phyloP scores from a whole-genome alignment of 495 filamentous ascomycete genomes.

The Talaromyces stipitatus region DNA sequence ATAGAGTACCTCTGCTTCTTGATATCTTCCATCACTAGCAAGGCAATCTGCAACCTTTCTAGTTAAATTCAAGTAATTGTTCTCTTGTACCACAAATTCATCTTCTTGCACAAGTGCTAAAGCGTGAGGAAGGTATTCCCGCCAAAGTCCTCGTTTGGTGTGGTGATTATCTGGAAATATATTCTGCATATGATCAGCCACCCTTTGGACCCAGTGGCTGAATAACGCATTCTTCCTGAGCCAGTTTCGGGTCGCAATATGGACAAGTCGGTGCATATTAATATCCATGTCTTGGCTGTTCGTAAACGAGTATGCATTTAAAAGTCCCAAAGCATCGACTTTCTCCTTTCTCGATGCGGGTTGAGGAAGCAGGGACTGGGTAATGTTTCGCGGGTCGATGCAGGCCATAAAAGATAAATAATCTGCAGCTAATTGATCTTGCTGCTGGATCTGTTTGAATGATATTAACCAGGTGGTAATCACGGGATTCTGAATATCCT shows the following conservation, averaged over 20 bases:
- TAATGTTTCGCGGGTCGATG: too few relatives aligned
- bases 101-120: too few relatives aligned
- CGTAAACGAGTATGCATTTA: too few relatives aligned
- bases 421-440: constrained; percentile 19
- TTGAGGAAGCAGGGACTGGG: too few relatives aligned
- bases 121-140: constrained; percentile 9
- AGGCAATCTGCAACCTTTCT: background rate
- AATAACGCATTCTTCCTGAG: background rate
- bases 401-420: too few relatives aligned
- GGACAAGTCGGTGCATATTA: constrained; percentile 13
- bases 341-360: too few relatives aligned
- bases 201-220: too few relatives aligned
- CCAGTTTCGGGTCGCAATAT: constrained; percentile 16
- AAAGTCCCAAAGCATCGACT: too few relatives aligned
- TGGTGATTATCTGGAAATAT: constrained; percentile 7
- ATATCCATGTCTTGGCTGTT: background rate
- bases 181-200: background rate
- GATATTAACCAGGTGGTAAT: constrained; percentile 40
- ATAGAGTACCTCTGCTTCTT: too few relatives aligned
- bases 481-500: constrained; percentile 30
- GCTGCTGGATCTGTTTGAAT: constrained; percentile 30
- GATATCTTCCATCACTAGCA: constrained; percentile 9
- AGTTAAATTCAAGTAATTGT: background rate
- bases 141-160: constrained; percentile 6
- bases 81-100: background rate